Evolutionary conservation across 1,284 basidiomycete species (phyloP).

Genomic region (Mycosarcoma mackinlayi): DNA sequence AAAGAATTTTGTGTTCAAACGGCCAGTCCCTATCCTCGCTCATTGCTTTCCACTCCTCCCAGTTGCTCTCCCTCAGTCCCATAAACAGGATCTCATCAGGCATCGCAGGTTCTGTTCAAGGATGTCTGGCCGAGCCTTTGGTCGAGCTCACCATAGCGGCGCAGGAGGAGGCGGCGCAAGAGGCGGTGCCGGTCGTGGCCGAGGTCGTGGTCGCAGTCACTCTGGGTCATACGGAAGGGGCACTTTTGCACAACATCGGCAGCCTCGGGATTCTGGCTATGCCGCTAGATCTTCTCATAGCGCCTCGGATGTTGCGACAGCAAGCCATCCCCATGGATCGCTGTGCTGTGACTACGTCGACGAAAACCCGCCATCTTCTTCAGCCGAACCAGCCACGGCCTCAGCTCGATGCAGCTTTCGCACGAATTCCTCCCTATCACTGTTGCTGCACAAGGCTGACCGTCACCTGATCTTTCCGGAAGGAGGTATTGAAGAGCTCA

Average conservation of each 20-base stretch:
- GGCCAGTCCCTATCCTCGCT: not conserved
- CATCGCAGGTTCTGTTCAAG: too few relatives aligned
- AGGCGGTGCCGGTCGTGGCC: slow-evolving; percentile 17
- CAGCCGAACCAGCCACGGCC: slow-evolving; percentile 14
- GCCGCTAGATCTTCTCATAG: slow-evolving; percentile 10
- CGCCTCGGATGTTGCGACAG: not conserved
- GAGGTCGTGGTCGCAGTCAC: slow-evolving; percentile 3
- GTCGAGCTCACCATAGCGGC: slow-evolving; percentile 4
- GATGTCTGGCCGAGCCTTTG: slow-evolving; percentile 16
- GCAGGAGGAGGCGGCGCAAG: slow-evolving; percentile 15
- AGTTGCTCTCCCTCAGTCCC: too few relatives aligned
- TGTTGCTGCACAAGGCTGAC: slow-evolving; percentile 64
- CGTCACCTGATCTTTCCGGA: slow-evolving; percentile 63
- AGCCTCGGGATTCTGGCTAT: slow-evolving; percentile 44
- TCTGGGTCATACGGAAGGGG: slow-evolving; percentile 22
- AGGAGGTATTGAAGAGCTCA: slow-evolving; percentile 60
- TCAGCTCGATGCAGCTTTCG: slow-evolving; percentile 39
- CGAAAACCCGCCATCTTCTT: slow-evolving; percentile 27
- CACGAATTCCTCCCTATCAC: slow-evolving; percentile 33
- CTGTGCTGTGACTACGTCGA: slow-evolving; percentile 42
- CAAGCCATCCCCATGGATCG: slow-evolving; percentile 13
- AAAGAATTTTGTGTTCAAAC: not conserved
- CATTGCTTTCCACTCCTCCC: not conserved
- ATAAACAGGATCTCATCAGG: too few relatives aligned
- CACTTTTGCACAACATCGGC: slow-evolving; percentile 25